Evolutionary conservation across 352 stramenopile species (phyloP).

Genomic region (Phytophthora foliorum): DNA sequence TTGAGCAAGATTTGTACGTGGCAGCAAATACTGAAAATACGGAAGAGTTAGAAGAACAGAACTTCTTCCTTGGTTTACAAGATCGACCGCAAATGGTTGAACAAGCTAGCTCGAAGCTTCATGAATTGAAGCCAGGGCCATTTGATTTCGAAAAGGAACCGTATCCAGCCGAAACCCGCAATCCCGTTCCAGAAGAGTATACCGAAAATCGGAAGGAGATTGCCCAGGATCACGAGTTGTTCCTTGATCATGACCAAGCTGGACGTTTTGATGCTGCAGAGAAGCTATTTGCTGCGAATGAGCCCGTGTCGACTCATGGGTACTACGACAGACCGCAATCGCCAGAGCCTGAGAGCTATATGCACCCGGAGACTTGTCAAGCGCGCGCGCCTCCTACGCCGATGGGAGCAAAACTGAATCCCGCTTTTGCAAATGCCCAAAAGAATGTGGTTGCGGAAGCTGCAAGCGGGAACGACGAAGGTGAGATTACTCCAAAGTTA

Average conservation of each 20-base stretch:
- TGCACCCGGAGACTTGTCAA: slow-evolving; percentile 5
- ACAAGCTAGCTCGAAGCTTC: not conserved
- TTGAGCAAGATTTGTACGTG: slow-evolving; percentile 3
- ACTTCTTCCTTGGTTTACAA: slow-evolving; percentile 1
- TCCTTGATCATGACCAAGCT: slow-evolving; percentile 18
- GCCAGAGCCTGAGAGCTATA: slow-evolving; percentile 18
- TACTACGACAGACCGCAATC: slow-evolving; percentile 25
- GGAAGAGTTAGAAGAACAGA: slow-evolving; percentile 5
- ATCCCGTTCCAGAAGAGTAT: not conserved
- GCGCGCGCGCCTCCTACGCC: slow-evolving; percentile 29
- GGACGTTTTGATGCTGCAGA: slow-evolving; percentile 43
- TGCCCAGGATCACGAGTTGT: slow-evolving; percentile 4
- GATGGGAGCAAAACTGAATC: slow-evolving; percentile 37
- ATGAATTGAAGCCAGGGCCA: slow-evolving; percentile 1
- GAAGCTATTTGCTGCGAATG: slow-evolving; percentile 34
- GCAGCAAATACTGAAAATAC: not conserved
- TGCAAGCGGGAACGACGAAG: not conserved
- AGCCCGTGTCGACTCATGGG: slow-evolving; percentile 6
- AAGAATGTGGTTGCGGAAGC: not conserved
- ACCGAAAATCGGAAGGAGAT: not conserved
- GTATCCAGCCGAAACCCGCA: slow-evolving; percentile 1
- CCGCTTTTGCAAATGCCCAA: slow-evolving; percentile 12
- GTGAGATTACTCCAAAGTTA: not conserved
- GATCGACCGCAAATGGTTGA: not conserved
- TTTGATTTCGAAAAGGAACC: slow-evolving; percentile 18